Evolutionary conservation across 352 stramenopile species (phyloP).

Genomic region (Globisporangium ultimum): DNA sequence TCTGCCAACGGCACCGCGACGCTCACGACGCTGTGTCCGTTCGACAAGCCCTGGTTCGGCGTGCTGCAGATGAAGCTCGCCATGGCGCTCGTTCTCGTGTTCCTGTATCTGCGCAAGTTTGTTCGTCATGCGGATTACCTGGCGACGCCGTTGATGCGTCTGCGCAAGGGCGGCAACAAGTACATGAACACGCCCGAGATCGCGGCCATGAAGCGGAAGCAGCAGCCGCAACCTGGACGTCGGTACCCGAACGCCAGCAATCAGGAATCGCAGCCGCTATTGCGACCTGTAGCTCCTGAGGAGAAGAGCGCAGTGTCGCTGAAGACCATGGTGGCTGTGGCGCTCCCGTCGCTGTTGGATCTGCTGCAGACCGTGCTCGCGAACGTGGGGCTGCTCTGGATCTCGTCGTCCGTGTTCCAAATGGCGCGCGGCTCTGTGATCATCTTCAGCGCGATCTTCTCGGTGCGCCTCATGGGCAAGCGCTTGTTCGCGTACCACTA

Average conservation of each 20-base stretch:
- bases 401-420: conserved; percentile 88
- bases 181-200: conserved; percentile 57
- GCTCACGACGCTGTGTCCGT: conserved; percentile 60
- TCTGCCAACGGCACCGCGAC: conserved; percentile 8
- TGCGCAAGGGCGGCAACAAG: conserved; percentile 58
- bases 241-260: neutral
- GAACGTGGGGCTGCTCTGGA: conserved; percentile 86
- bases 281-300: neutral
- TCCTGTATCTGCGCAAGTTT: conserved; percentile 64
- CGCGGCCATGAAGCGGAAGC: conserved; percentile 23
- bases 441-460: conserved; percentile 89
- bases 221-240: conserved; percentile 30
- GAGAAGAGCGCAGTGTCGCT: conserved; percentile 19
- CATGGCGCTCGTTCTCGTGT: conserved; percentile 76
- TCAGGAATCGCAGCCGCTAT: conserved; percentile 11
- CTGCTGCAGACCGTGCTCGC: conserved; percentile 83
- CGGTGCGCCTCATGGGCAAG: conserved; percentile 80
- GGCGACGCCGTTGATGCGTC: conserved; percentile 58
- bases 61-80: conserved; percentile 85
- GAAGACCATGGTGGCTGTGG: conserved; percentile 53
- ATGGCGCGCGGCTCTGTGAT: conserved; percentile 90
- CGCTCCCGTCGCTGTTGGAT: conserved; percentile 74
- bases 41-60: conserved; percentile 86
- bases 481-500: conserved; percentile 84
- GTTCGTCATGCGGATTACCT: conserved; percentile 55